Evolutionary conservation across 129 eudicot species (phyloP), one percentile per base, ranked within the genome.

Genomic region (Ambrosia artemisiifolia): DNA sequence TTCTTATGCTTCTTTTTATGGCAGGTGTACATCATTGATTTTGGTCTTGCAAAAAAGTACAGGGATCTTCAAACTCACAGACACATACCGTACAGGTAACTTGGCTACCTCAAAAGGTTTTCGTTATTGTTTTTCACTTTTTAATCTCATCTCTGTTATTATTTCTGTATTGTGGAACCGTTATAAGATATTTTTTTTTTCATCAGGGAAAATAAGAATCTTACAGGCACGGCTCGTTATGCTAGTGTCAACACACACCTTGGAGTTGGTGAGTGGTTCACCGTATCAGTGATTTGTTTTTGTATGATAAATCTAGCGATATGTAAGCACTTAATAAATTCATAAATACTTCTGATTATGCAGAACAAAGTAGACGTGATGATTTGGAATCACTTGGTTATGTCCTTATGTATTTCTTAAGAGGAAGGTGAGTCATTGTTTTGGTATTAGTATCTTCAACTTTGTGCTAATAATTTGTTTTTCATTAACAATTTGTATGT

Each of bases 311-410:
- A 7, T 43, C 42, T 6, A 24, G 2, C 10, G 4, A 40, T 5
- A 13, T 4, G 44, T 40, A 40, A 49, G 16, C 55, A 49, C 4
- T 14, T 14, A 49, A 4, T 57, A 4, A 24, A 32, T 10, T 17
- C 9, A 14, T 53, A 17, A 16, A 20, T 72, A 0, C 35, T 70
- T 66, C 44, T 56, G 70, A 47, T 10, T 20, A 28, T 79, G 70
- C 92, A 94, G 98, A 94, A 79, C 98, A 94, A 87, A 90, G 98
- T 78, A 83, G 98, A 63, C 79, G 98, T 65, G 98, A 94, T 77
- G 98, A 94, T 82, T 80, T 94, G 85, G 98, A 94, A 83, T 94
- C 98, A 80, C 95, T 94, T 80, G 98, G 98, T 71, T 94, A 84
- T 59, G 98, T 94, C 68, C 91, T 94, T 24, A 89, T 94, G 98